These are phyloP conservation scores for Ophioceras dolichostomum DNA, from an alignment of 2,329 filamentous ascomycete genomes.

Conservation along the genomic window DNA sequence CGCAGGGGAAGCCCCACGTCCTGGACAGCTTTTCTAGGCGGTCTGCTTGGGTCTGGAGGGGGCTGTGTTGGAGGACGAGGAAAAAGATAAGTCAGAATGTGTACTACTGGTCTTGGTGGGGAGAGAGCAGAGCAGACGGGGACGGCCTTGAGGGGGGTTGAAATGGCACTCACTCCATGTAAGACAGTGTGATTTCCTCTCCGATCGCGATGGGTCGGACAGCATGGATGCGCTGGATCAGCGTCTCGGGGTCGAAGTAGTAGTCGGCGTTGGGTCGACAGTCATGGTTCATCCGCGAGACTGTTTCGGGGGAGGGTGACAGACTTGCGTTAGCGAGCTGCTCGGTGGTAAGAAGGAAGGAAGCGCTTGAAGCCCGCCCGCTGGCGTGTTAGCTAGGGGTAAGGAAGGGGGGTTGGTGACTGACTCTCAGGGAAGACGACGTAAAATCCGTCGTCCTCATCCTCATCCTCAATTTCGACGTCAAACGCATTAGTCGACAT, in stretches of 20 bases:
- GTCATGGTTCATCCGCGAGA: constrained; percentile 31
- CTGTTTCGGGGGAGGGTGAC: too few relatives aligned
- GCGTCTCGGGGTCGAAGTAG: constrained; percentile 23
- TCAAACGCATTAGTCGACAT: constrained; percentile 26
- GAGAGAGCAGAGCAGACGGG: too few relatives aligned
- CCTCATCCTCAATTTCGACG: constrained; percentile 18
- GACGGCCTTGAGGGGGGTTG: too few relatives aligned
- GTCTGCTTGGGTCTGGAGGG: constrained; percentile 14
- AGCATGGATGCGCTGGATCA: constrained; percentile 26
- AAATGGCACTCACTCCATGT: constrained; percentile 19
- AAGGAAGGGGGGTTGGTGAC: too few relatives aligned
- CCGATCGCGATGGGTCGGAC: constrained; percentile 24
- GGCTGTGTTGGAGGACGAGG: too few relatives aligned
- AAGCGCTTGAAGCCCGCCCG: background rate
- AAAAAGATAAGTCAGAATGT: too few relatives aligned
- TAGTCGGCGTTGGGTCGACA: constrained; percentile 31
- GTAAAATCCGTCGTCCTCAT: constrained; percentile 18
- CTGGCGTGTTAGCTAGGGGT: too few relatives aligned
- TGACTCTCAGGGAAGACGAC: constrained; percentile 26
- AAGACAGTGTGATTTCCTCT: constrained; percentile 30
- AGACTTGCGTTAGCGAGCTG: background rate
- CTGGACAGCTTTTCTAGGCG: constrained; percentile 17
- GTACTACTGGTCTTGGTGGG: too few relatives aligned
- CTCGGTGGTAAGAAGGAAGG: background rate
- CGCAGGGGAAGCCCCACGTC: constrained; percentile 27